Base-by-base conservation (phyloP, 176 grass and related monocot genomes). In the Aegilops sharonensis region DNA sequence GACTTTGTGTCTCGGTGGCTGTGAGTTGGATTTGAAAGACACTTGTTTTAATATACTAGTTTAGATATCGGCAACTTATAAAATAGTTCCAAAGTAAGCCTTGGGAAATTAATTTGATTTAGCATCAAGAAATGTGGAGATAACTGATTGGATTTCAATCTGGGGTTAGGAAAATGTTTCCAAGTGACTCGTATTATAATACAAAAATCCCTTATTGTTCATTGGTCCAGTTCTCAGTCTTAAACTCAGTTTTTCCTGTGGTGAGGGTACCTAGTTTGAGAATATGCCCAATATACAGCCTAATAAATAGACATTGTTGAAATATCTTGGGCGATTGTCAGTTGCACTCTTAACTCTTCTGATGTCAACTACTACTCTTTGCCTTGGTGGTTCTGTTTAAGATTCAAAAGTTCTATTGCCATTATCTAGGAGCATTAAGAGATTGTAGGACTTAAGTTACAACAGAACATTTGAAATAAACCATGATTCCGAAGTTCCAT, bases 41-140 rank as follows among this genome's bases (percentile, higher is more conserved):
- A 84, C 25, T 57, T 78, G 45, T 77, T 57, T 85, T 21, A 77
- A 48, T 64, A 35, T 63, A 40, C 21, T 62, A 40, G n/a, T 66
- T 65, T 77, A 67, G 12, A 34, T 64, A 24, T 71, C 23, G 2
- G 27, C 3, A 64, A 34, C 43, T 57, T 57, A 57, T 21, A 45
- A 73, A 3, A 42, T 72, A 69, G 9, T 39, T 39, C 35, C 21
- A 8, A 72, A 83, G n/a, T 45, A 40, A 64, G 27, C 21, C n/a
- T 11, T 56, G 39, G 45, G 3, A 78, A 47, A 81, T 20, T 21
- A 42, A 8, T 73, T 73, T 66, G 45, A 82, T 37, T 11, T 52
- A 36, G 21, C 31, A 57, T 59, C 12, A 54, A 9, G 18, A 54
- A 68, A 56, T 68, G 12, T 24, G 15, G 29, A 18, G 11, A 68